Conservation (phyloP, 1,284 basidiomycete species). For the Macrocystidia cucumis region DNA sequence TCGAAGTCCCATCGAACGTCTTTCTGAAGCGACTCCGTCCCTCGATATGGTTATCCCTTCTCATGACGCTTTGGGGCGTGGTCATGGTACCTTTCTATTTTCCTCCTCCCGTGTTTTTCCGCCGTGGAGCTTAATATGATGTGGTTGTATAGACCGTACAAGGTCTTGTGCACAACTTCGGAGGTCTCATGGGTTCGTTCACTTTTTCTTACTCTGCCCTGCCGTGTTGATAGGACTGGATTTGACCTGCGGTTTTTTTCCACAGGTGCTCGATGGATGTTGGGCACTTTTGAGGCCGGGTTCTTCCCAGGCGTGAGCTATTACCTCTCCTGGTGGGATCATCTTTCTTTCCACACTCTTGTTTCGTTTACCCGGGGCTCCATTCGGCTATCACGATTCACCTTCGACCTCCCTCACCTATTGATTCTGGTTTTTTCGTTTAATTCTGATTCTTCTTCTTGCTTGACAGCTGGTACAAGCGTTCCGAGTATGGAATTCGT, state of each 20-base stretch:
- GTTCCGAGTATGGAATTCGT: constrained; percentile 57
- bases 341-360: not conserved
- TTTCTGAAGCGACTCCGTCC: constrained; percentile 61
- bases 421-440: too few species aligned
- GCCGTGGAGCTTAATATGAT: not conserved
- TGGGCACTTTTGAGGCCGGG: constrained; percentile 68
- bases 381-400: constrained; percentile 2
- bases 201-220: not conserved
- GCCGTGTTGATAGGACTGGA: not conserved
- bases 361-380: constrained; percentile 1
- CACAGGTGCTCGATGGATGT: constrained; percentile 54
- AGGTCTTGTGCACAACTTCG: constrained; percentile 59
- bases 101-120: not conserved
- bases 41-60: constrained; percentile 15
- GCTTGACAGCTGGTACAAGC: constrained; percentile 65
- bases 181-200: constrained; percentile 50
- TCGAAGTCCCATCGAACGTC: constrained; percentile 67
- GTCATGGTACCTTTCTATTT: constrained; percentile 38
- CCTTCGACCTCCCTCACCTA: too few species aligned
- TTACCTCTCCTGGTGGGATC: constrained; percentile 56
- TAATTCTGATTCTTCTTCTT: too few species aligned
- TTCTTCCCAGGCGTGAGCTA: constrained; percentile 65
- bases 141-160: constrained; percentile 48
- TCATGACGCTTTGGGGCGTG: constrained; percentile 47
- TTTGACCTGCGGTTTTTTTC: too few species aligned